A percentile compares a stretch with the other conserved stretches of the same genome.
These are phyloP conservation scores for Dipodascus geniculatus DNA, from an alignment of 805 yeast species.

Conservation along the genomic window DNA sequence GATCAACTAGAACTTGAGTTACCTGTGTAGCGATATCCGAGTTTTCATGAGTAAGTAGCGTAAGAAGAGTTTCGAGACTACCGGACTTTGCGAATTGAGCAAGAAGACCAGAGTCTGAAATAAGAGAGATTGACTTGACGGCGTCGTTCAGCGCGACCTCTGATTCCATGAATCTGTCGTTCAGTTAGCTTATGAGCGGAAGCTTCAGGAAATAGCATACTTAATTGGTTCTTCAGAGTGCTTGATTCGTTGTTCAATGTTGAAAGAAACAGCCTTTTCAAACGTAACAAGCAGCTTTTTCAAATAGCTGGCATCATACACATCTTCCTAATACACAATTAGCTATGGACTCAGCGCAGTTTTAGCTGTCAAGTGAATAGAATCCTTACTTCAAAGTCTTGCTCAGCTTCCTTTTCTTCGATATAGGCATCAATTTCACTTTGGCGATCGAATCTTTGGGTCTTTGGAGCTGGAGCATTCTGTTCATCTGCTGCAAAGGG, in stretches of 20 bases:
- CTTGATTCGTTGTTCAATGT: conserved; percentile 12
- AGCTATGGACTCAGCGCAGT: not conserved
- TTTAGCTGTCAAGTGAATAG: no score
- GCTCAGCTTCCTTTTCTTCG: not conserved
- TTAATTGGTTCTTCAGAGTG: conserved; percentile 15
- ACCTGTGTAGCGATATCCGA: conserved; percentile 10
- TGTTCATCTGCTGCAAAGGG: not conserved
- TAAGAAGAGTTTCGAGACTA: conserved; percentile 6
- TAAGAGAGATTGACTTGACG: conserved; percentile 10
- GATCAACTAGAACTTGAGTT: conserved; percentile 6
- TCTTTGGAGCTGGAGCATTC: not conserved
- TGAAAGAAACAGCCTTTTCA: conserved; percentile 17
- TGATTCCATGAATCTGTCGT: conserved; percentile 13
- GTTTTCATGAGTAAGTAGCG: conserved; percentile 13
- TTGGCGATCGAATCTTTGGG: not conserved
- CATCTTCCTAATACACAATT: conserved; percentile 2
- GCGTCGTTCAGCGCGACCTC: conserved; percentile 14
- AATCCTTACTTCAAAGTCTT: not conserved
- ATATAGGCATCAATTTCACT: not conserved
- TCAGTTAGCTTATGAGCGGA: not conserved
- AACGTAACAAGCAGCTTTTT: conserved; percentile 16
- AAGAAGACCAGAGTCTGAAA: conserved; percentile 6
- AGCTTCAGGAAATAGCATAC: not conserved
- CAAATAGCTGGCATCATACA: conserved; percentile 3
- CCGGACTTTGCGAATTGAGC: conserved; percentile 7